Conservation (phyloP, 2,329 filamentous ascomycete genomes). For the Aspergillus chevalieri region DNA sequence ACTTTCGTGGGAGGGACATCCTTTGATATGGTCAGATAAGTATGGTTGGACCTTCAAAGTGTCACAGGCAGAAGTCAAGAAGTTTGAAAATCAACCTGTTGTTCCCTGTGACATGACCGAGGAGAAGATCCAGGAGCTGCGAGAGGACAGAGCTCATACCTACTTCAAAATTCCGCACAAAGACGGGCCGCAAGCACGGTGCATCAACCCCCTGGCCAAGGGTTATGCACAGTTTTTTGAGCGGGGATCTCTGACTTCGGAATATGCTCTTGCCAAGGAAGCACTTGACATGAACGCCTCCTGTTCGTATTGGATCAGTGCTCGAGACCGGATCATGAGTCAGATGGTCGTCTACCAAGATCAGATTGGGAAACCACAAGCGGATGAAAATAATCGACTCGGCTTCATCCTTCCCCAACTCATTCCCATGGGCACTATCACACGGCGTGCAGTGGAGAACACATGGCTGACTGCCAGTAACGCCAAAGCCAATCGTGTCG, state of each 20-base stretch:
- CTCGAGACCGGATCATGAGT: slow-evolving; percentile 84
- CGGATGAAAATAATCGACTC: slow-evolving; percentile 29
- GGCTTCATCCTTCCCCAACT: slow-evolving; percentile 92
- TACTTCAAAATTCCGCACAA: slow-evolving; percentile 98
- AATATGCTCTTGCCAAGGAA: slow-evolving; percentile 85
- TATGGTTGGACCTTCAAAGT: slow-evolving; percentile 92
- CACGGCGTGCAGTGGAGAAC: slow-evolving; percentile 87
- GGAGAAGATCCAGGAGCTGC: slow-evolving; percentile 61
- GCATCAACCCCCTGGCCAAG: slow-evolving; percentile 83
- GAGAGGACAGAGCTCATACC: slow-evolving; percentile 57
- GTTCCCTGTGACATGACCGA: slow-evolving; percentile 68
- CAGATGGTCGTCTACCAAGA: slow-evolving; percentile 89
- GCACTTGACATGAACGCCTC: slow-evolving; percentile 97
- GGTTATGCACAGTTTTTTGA: slow-evolving; percentile 88
- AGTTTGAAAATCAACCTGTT: slow-evolving; percentile 67
- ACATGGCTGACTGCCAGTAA: slow-evolving; percentile 98
- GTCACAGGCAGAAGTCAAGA: slow-evolving; percentile 52
- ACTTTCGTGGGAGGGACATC: slow-evolving; percentile 81
- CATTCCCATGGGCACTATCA: slow-evolving; percentile 98
- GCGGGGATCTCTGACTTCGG: slow-evolving; percentile 75
- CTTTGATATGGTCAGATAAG: slow-evolving; percentile 86
- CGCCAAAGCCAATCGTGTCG: slow-evolving; percentile 90
- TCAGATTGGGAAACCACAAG: slow-evolving; percentile 40
- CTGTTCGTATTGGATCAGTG: slow-evolving; percentile 98
- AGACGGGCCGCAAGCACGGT: slow-evolving; percentile 79